phyloP scores from a whole-genome alignment of 225 moss, liverwort and hornwort genomes.

The Pseudisothecium myosuroides region DNA sequence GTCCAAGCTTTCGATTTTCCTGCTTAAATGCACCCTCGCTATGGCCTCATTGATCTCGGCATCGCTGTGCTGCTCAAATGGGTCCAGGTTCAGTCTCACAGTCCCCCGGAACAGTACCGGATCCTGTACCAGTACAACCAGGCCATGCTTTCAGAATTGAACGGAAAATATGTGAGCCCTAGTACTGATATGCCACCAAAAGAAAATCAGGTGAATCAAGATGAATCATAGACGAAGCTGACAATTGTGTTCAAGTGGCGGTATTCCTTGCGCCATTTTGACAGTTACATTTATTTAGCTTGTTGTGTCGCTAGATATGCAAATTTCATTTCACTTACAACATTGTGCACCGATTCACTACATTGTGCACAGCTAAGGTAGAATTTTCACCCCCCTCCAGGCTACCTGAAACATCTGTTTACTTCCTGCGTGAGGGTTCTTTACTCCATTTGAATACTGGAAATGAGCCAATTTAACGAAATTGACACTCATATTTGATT shows the following conservation, averaged over 20 bases:
- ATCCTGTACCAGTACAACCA: slow-evolving; percentile 21
- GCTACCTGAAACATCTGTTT: not conserved
- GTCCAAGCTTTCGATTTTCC: slow-evolving; percentile 38
- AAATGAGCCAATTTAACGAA: not conserved
- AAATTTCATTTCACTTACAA: not conserved
- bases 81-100: slow-evolving; percentile 74
- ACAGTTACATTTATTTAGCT: not conserved
- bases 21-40: slow-evolving; percentile 42
- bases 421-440: not conserved
- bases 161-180: not conserved
- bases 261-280: not conserved
- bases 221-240: not conserved
- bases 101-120: slow-evolving; percentile 71
- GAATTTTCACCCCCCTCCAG: too few species aligned
- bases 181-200: not conserved
- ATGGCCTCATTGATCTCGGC: slow-evolving; percentile 50
- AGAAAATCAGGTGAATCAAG: not conserved
- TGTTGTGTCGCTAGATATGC: not conserved
- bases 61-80: slow-evolving; percentile 53
- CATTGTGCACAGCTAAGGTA: not conserved
- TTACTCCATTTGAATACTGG: not conserved
- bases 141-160: not conserved
- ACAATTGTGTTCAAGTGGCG: too few species aligned
- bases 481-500: not conserved
- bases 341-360: too few species aligned